Conservation (phyloP, 2,329 filamentous ascomycete species). For the Emydomyces testavorans region DNA sequence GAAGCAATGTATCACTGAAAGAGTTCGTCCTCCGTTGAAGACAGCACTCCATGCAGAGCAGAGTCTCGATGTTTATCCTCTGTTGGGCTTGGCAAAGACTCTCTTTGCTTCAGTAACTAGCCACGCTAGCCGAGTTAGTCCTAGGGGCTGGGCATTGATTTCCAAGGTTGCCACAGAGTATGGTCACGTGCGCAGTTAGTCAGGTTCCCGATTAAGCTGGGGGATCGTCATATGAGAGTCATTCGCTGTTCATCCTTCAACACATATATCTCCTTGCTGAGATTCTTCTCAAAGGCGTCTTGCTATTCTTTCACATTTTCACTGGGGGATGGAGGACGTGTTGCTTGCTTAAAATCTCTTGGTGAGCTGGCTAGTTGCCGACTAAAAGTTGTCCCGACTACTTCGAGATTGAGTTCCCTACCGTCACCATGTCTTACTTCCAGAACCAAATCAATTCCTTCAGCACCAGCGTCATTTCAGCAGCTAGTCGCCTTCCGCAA, state of each 20-base stretch:
- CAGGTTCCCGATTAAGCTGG: too few relatives aligned
- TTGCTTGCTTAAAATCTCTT: neutral
- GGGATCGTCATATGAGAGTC: too few relatives aligned
- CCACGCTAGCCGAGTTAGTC: neutral
- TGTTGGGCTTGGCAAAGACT: neutral
- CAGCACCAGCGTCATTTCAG: slow-evolving; percentile 50
- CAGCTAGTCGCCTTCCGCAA: slow-evolving; percentile 51
- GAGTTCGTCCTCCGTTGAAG: neutral
- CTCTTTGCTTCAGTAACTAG: neutral
- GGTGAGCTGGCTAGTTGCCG: neutral
- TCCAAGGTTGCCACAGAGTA: too few relatives aligned
- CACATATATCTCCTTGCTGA: too few relatives aligned
- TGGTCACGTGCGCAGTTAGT: too few relatives aligned
- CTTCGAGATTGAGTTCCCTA: neutral
- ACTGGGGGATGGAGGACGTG: neutral
- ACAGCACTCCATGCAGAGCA: neutral
- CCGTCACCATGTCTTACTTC: slow-evolving; percentile 49
- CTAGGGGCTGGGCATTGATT: too few relatives aligned
- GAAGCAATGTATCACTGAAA: neutral
- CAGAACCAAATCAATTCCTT: slow-evolving; percentile 55
- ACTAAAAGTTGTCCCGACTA: neutral
- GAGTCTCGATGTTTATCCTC: neutral
- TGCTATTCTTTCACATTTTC: too few relatives aligned
- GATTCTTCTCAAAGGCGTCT: too few relatives aligned
- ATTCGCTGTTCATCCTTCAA: too few relatives aligned